These are phyloP conservation scores for Trametes sp. DNA, from an alignment of 1,284 basidiomycete species.

Conservation along the genomic window DNA sequence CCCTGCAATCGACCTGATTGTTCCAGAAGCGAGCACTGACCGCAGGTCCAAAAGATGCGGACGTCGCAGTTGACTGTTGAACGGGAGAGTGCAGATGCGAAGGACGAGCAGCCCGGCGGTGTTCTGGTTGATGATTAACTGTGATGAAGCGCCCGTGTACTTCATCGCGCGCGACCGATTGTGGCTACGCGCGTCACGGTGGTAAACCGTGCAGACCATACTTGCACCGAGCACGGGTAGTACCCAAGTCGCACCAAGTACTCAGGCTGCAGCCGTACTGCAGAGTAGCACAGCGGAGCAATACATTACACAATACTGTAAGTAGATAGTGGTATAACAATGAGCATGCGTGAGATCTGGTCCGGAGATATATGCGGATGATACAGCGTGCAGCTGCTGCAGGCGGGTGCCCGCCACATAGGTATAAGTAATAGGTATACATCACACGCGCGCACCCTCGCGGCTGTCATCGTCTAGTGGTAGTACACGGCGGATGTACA, in stretches of 20 bases:
- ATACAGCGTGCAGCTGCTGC: not conserved
- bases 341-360: not conserved
- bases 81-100: no score
- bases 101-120: not conserved
- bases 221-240: no score
- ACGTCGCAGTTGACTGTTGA: no score
- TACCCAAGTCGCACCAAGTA: no score
- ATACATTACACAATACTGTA: conserved; percentile 1
- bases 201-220: no score
- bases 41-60: not conserved
- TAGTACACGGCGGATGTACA: conserved; percentile 47
- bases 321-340: conserved; percentile 10
- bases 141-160: no score
- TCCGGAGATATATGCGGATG: not conserved
- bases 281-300: not conserved
- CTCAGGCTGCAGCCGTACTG: no score
- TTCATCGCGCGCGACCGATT: no score
- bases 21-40: no score
- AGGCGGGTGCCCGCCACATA: not conserved
- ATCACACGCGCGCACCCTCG: not conserved
- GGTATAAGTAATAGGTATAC: no score
- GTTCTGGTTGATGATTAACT: not conserved
- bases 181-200: no score
- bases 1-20: not conserved
- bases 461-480: not conserved